phyloP scores from a whole-genome alignment of 2,329 filamentous ascomycete species.

The Scopulariopsis brevicaulis region DNA sequence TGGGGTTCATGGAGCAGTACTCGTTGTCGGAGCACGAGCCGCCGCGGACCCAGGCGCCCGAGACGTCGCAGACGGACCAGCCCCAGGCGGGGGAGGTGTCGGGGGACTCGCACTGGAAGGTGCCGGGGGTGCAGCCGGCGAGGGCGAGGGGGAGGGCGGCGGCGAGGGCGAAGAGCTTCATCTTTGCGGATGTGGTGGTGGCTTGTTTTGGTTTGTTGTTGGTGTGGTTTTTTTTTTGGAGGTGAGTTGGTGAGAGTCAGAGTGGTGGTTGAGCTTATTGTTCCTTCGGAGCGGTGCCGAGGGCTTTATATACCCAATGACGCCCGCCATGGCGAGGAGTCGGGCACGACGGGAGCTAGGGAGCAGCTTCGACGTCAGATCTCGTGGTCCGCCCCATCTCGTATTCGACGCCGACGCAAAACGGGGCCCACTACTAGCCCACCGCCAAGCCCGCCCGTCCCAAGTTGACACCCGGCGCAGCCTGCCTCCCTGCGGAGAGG shows the following conservation, averaged over 20 bases:
- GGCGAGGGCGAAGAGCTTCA: background rate
- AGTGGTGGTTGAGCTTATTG: background rate
- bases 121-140: slow-evolving; percentile 3
- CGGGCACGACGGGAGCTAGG: no score
- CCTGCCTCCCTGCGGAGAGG: no score
- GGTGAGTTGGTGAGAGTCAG: background rate
- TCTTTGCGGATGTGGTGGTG: background rate
- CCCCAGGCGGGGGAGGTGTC: background rate
- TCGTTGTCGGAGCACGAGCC: slow-evolving; percentile 3
- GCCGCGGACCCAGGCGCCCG: slow-evolving; percentile 1
- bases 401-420: no score
- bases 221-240: background rate
- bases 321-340: no score
- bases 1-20: slow-evolving; percentile 7
- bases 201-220: background rate
- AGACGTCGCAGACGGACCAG: slow-evolving; percentile 3
- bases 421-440: no score
- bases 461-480: no score
- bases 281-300: no score
- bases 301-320: no score
- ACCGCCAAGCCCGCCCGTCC: no score
- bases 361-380: no score
- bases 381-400: no score
- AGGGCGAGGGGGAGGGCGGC: slow-evolving; percentile 1
- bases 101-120: slow-evolving; percentile 1